Conservation (phyloP, 768 basidiomycete genomes). For the Pleurotus pulmonarius region DNA sequence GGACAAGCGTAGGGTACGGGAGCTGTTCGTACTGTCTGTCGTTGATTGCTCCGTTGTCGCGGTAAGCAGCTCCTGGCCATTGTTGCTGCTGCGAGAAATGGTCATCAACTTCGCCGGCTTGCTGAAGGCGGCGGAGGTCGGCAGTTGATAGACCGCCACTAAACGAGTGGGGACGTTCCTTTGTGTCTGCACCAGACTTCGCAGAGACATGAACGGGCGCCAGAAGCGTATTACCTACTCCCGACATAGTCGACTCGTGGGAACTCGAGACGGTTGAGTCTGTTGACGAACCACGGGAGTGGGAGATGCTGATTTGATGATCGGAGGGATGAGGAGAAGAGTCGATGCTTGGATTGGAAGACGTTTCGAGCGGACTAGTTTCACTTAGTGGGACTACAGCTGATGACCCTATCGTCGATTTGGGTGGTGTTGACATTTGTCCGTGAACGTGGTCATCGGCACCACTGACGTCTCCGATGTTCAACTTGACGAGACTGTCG, state of each 20-base stretch:
- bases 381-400: constrained; percentile 57
- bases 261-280: constrained; percentile 64
- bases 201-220: constrained; percentile 45
- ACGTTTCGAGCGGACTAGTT: constrained; percentile 68
- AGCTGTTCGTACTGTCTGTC: constrained; percentile 45
- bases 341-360: constrained; percentile 66
- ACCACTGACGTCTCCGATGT: constrained; percentile 52
- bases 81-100: constrained; percentile 39
- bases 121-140: constrained; percentile 73
- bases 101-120: constrained; percentile 49
- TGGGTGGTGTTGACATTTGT: constrained; percentile 66
- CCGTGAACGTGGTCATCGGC: constrained; percentile 41
- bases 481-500: constrained; percentile 69
- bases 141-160: constrained; percentile 73
- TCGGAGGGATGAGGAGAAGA: constrained; percentile 72
- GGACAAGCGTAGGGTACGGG: constrained; percentile 67
- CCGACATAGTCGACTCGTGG: constrained; percentile 50
- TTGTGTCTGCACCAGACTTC: constrained; percentile 55
- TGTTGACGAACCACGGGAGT: constrained; percentile 82
- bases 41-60: constrained; percentile 33
- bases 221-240: constrained; percentile 54
- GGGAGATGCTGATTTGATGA: constrained; percentile 61
- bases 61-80: constrained; percentile 48
- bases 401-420: constrained; percentile 52
- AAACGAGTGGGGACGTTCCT: constrained; percentile 79